Evolutionary conservation across 2,329 filamentous ascomycete genomes (phyloP).

Genomic region (Aspergillus fischeri): DNA sequence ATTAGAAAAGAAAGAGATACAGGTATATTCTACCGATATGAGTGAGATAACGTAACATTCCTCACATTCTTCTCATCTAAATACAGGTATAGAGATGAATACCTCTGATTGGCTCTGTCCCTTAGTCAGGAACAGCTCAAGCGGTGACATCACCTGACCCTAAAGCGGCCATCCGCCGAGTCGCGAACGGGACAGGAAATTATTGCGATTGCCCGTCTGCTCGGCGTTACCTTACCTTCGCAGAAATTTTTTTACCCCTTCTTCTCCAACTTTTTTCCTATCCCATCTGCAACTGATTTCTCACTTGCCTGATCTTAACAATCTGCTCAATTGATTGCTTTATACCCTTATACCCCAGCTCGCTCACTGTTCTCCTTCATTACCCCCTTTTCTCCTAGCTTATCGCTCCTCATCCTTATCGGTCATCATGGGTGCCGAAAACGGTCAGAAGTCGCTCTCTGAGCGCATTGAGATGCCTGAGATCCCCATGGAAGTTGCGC

Average conservation of each 20-base stretch:
- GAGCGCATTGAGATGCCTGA: constrained; percentile 32
- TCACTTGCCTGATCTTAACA: not conserved
- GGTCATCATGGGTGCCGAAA: constrained; percentile 16
- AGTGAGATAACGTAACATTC: not conserved
- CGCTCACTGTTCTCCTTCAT: not conserved
- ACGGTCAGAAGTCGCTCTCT: constrained; percentile 28
- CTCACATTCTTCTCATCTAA: not conserved
- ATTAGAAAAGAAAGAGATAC: not conserved
- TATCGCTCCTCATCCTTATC: not conserved
- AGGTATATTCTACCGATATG: not conserved
- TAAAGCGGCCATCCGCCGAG: constrained; percentile 25
- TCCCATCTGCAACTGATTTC: not conserved
- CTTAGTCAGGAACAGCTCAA: constrained; percentile 2
- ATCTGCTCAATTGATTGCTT: not conserved
- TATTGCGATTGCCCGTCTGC: not conserved
- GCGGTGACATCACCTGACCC: not conserved
- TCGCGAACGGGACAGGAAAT: not conserved
- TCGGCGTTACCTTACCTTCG: not conserved
- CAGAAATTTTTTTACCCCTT: not conserved
- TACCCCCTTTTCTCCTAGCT: not conserved
- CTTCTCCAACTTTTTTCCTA: not conserved
- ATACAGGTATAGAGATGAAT: not conserved
- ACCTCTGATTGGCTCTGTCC: not conserved
- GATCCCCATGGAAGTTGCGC: constrained; percentile 45
- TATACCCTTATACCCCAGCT: not conserved